Conservation (phyloP, 1,139 yeast genomes). For the Debaryomycetaceae sp. region DNA sequence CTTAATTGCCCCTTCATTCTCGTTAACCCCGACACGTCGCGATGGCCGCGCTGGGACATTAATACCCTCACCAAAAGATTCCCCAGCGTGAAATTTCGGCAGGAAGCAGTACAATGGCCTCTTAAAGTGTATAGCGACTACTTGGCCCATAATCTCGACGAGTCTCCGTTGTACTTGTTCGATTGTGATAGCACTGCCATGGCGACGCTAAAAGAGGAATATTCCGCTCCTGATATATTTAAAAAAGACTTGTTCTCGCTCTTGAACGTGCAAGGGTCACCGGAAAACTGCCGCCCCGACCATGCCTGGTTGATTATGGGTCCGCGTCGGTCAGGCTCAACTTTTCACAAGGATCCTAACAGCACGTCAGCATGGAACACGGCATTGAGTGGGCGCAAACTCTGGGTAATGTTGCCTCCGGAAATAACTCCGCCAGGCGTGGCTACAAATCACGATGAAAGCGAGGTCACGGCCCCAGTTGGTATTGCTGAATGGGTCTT, state of each 20-base stretch:
- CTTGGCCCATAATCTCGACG: slow-evolving; percentile 54
- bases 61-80: slow-evolving; percentile 38
- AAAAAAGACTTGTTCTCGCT: slow-evolving; percentile 38
- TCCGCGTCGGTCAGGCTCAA: slow-evolving; percentile 70
- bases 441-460: slow-evolving; percentile 61
- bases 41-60: slow-evolving; percentile 69
- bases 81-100: slow-evolving; percentile 57
- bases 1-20: slow-evolving; percentile 60
- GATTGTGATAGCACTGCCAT: slow-evolving; percentile 68
- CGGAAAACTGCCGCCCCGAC: slow-evolving; percentile 60
- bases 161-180: slow-evolving; percentile 73
- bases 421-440: slow-evolving; percentile 76
- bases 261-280: slow-evolving; percentile 11
- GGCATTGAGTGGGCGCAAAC: slow-evolving; percentile 59
- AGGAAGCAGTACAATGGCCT: slow-evolving; percentile 80
- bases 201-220: slow-evolving; percentile 43
- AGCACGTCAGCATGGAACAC: slow-evolving; percentile 88
- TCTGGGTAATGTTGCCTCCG: slow-evolving; percentile 89
- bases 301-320: slow-evolving; percentile 87
- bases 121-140: slow-evolving; percentile 52
- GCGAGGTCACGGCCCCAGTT: slow-evolving; percentile 86
- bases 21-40: slow-evolving; percentile 18
- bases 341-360: slow-evolving; percentile 90
- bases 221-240: slow-evolving; percentile 43
- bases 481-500: slow-evolving; percentile 88